These are phyloP conservation scores for Rhexocercosporidium sp. DNA, from an alignment of 2,329 filamentous ascomycete genomes.

Conservation along the genomic window DNA sequence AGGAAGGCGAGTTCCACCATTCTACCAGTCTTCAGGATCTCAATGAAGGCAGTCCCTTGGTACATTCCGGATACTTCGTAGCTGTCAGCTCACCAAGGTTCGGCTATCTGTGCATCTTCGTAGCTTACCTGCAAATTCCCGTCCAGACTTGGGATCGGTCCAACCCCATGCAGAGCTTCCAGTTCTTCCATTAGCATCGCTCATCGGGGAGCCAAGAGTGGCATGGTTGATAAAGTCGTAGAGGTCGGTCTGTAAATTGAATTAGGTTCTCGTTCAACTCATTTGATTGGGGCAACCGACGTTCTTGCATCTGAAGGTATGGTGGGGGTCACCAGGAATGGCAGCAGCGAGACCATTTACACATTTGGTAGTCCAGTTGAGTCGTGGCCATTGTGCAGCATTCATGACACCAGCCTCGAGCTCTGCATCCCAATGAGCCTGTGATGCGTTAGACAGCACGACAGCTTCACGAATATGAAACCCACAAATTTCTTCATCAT, in stretches of 20 bases:
- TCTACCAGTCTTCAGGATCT: conserved; percentile 51
- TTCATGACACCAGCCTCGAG: conserved; percentile 15
- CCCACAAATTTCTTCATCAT: conserved; percentile 8
- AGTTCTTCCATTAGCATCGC: conserved; percentile 7
- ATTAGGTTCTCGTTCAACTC: background rate
- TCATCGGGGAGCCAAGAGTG: conserved; percentile 21
- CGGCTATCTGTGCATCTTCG: conserved; percentile 22
- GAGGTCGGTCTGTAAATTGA: conserved; percentile 25
- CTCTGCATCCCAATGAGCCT: conserved; percentile 15
- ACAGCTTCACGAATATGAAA: background rate
- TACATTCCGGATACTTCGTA: conserved; percentile 3
- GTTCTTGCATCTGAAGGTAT: conserved; percentile 19
- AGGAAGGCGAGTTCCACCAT: conserved; percentile 51
- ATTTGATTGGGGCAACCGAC: background rate
- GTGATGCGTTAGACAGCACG: background rate
- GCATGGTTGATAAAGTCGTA: conserved; percentile 32
- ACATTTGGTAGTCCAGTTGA: conserved; percentile 11
- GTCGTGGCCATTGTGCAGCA: conserved; percentile 13
- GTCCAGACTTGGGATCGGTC: conserved; percentile 51
- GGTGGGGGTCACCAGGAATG: conserved; percentile 10
- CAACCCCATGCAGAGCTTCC: conserved; percentile 44
- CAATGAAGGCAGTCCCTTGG: conserved; percentile 47
- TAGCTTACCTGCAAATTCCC: conserved; percentile 51
- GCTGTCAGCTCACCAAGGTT: background rate
- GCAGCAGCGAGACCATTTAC: conserved; percentile 14